Percentiles rank a stretch among this genome's conserved stretches.
phyloP scores from a whole-genome alignment of 805 yeast genomes.

The Cyberlindnera saturnus region DNA sequence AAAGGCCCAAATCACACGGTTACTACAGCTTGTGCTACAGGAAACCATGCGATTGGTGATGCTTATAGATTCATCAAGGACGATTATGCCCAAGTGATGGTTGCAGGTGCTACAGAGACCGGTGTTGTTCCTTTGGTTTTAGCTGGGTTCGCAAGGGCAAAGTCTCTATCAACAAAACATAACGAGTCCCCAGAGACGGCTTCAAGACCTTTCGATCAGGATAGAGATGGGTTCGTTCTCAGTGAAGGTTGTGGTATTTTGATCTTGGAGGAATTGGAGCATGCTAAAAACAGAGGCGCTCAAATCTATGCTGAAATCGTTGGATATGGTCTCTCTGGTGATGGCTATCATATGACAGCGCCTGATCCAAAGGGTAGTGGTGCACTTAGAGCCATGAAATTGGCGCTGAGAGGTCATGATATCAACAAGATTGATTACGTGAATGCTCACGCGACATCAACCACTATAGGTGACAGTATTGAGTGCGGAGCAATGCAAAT shows the following conservation, averaged over 20 bases:
- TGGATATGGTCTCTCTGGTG: slow-evolving; percentile 91
- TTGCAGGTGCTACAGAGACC: slow-evolving; percentile 94
- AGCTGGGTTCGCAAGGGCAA: slow-evolving; percentile 88
- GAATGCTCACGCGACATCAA: slow-evolving; percentile 97
- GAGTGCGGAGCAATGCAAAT: slow-evolving; percentile 71
- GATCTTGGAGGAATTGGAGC: slow-evolving; percentile 69
- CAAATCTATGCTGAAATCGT: slow-evolving; percentile 71
- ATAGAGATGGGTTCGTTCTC: slow-evolving; percentile 81
- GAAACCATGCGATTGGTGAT: slow-evolving; percentile 90
- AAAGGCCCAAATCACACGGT: slow-evolving; percentile 85
- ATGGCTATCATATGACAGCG: slow-evolving; percentile 89
- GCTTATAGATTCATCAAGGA: slow-evolving; percentile 74
- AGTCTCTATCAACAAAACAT: slow-evolving; percentile 61
- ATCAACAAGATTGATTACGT: slow-evolving; percentile 60
- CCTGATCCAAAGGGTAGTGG: slow-evolving; percentile 82
- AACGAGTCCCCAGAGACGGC: slow-evolving; percentile 60
- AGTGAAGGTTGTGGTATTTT: slow-evolving; percentile 91
- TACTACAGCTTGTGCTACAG: slow-evolving; percentile 96
- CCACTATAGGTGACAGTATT: slow-evolving; percentile 81
- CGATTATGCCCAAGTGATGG: slow-evolving; percentile 79
- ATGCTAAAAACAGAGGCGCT: slow-evolving; percentile 61
- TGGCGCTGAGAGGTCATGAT: slow-evolving; percentile 51
- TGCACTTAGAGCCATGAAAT: slow-evolving; percentile 74
- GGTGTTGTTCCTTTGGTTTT: slow-evolving; percentile 80
- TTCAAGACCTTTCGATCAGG: slow-evolving; percentile 81